A percentile compares a stretch with the other conserved stretches of the same genome.
These are phyloP conservation scores for Arachnomyces sp. DNA, from an alignment of 2,329 filamentous ascomycete genomes.

Conservation along the genomic window DNA sequence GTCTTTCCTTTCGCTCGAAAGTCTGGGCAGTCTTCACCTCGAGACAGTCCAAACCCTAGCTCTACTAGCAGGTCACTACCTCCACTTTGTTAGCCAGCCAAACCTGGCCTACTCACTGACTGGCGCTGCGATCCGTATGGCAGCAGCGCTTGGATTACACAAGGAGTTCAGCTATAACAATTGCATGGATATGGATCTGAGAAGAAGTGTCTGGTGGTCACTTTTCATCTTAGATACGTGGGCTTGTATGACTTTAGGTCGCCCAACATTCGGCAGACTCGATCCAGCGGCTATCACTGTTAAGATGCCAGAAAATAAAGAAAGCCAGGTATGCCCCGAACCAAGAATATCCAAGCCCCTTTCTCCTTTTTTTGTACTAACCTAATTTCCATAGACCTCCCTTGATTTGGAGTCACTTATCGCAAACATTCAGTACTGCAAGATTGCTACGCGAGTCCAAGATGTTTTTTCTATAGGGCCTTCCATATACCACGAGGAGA, in stretches of 20 bases:
- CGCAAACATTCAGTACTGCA: too few relatives aligned
- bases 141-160: constrained; percentile 64
- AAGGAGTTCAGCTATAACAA: constrained; percentile 47
- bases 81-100: constrained; percentile 68
- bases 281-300: constrained; percentile 62
- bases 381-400: too few relatives aligned
- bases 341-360: not conserved
- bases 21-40: constrained; percentile 61
- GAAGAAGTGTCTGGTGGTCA: constrained; percentile 65
- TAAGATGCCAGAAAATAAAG: constrained; percentile 47
- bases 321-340: constrained; percentile 24
- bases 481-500: too few relatives aligned
- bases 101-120: constrained; percentile 68
- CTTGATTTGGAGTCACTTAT: too few relatives aligned
- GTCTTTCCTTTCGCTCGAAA: constrained; percentile 57
- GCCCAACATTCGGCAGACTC: constrained; percentile 60
- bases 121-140: constrained; percentile 63
- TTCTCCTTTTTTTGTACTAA: too few relatives aligned
- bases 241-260: constrained; percentile 63
- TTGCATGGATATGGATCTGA: constrained; percentile 50
- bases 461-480: too few relatives aligned
- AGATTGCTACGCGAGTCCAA: too few relatives aligned
- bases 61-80: constrained; percentile 65
- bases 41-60: constrained; percentile 64
- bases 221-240: constrained; percentile 66